A percentile compares a stretch with the other conserved stretches of the same genome.
Evolutionary conservation across 1,139 yeast species (phyloP).

Genomic region (Candida sojae): DNA sequence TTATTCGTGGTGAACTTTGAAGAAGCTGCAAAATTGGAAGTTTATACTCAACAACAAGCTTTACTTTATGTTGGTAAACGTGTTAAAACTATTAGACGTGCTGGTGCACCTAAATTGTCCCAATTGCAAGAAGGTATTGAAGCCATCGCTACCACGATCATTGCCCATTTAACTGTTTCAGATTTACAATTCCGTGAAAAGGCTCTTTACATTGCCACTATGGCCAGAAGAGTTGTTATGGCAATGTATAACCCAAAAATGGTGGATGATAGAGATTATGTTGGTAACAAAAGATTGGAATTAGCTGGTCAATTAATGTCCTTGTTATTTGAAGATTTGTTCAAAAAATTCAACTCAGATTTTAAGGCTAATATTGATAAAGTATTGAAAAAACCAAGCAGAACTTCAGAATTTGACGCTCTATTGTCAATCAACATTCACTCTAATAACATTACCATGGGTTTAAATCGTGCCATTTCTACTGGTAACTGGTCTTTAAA

Average conservation of each 20-base stretch:
- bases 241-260: constrained; percentile 92
- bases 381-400: constrained; percentile 87
- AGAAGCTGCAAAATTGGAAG: constrained; percentile 84
- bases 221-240: constrained; percentile 96
- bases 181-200: constrained; percentile 91
- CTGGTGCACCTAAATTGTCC: constrained; percentile 78
- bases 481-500: constrained; percentile 99
- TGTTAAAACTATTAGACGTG: constrained; percentile 89
- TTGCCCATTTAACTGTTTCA: constrained; percentile 89
- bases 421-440: constrained; percentile 84
- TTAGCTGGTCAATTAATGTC: constrained; percentile 98
- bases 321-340: constrained; percentile 89
- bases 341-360: constrained; percentile 92
- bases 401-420: constrained; percentile 96
- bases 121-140: constrained; percentile 93
- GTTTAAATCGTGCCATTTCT: constrained; percentile 93
- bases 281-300: constrained; percentile 96
- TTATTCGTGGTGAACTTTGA: constrained; percentile 90
- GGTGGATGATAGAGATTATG: constrained; percentile 98
- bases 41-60: constrained; percentile 93
- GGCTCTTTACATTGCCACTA: constrained; percentile 90
- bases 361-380: constrained; percentile 94
- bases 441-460: constrained; percentile 89
- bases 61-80: constrained; percentile 85
- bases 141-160: constrained; percentile 93